Percentiles rank a stretch among this genome's conserved stretches.
These are phyloP conservation scores for Cladosporium sp. DNA, from an alignment of 2,329 filamentous ascomycete genomes.

Conservation along the genomic window DNA sequence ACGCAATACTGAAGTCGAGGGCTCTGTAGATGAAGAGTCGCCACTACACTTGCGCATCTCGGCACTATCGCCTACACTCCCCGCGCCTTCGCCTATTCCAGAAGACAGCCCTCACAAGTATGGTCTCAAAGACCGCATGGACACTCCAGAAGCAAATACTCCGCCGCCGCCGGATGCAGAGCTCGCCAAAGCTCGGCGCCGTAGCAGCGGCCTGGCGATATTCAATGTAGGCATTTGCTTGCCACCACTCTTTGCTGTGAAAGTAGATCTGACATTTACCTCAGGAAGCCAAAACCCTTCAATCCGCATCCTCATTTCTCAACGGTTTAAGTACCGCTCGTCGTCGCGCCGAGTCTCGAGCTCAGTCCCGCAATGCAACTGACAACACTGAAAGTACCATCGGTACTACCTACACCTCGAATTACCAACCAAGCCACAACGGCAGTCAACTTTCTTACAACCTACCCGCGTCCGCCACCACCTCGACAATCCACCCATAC, in stretches of 20 bases:
- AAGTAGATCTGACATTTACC: background rate
- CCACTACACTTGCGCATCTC: slow-evolving; percentile 13
- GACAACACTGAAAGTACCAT: slow-evolving; percentile 12
- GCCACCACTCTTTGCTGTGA: background rate
- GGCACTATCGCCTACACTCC: slow-evolving; percentile 26
- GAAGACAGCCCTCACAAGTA: slow-evolving; percentile 35
- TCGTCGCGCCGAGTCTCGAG: slow-evolving; percentile 26
- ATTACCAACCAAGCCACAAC: slow-evolving; percentile 12
- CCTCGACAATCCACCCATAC: slow-evolving; percentile 13
- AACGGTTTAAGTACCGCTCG: slow-evolving; percentile 31
- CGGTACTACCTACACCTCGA: background rate
- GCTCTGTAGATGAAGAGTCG: slow-evolving; percentile 12
- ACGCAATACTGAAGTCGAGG: slow-evolving; percentile 7
- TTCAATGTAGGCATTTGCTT: slow-evolving; percentile 27
- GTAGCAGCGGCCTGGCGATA: slow-evolving; percentile 30
- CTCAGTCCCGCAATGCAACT: slow-evolving; percentile 16
- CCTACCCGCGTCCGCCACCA: background rate
- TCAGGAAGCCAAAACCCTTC: slow-evolving; percentile 30
- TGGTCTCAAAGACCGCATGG: slow-evolving; percentile 29
- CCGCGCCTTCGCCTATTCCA: slow-evolving; percentile 29
- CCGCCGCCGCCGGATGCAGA: slow-evolving; percentile 20
- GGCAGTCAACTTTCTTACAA: background rate
- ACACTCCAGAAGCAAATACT: slow-evolving; percentile 24
- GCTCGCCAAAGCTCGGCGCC: slow-evolving; percentile 24
- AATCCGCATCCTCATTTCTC: slow-evolving; percentile 31